Percentiles rank a stretch among this genome's conserved stretches.
These are phyloP conservation scores for Geosmithia putterillii DNA, from an alignment of 2,329 filamentous ascomycete genomes.

Conservation along the genomic window DNA sequence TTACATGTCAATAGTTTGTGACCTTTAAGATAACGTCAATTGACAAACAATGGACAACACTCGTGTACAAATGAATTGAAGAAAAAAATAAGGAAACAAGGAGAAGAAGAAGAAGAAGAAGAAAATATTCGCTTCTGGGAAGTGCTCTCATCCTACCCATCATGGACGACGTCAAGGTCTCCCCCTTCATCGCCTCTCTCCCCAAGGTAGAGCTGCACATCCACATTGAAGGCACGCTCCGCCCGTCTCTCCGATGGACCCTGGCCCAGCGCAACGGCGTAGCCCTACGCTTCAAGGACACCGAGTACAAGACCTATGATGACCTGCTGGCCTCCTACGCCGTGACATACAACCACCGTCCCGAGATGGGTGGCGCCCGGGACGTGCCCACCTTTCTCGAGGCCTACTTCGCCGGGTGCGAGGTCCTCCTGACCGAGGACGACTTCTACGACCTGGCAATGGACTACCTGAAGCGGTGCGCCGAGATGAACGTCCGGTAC, in stretches of 20 bases:
- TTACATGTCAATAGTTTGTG: no score
- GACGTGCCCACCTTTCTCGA: constrained; percentile 43
- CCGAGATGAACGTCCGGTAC: constrained; percentile 52
- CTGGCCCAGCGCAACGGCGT: constrained; percentile 56
- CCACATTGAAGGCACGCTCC: constrained; percentile 63
- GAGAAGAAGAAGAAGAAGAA: no score
- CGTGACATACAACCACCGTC: constrained; percentile 34
- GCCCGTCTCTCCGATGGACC: constrained; percentile 53
- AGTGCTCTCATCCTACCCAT: no score
- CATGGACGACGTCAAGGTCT: background rate
- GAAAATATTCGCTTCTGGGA: no score
- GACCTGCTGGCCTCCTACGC: constrained; percentile 51
- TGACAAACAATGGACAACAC: no score
- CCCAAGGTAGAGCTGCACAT: constrained; percentile 75
- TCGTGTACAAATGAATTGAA: no score
- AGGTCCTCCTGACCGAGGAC: constrained; percentile 46
- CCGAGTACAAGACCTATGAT: constrained; percentile 41
- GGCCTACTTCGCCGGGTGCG: constrained; percentile 67
- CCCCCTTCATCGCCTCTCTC: constrained; percentile 44
- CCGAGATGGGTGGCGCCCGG: constrained; percentile 20
- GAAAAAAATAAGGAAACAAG: no score
- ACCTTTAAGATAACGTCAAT: no score
- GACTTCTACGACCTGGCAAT: constrained; percentile 64
- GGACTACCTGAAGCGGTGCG: constrained; percentile 54
- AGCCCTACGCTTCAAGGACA: constrained; percentile 36